Evolutionary conservation across 805 yeast species (phyloP).

Genomic region (Wickerhamomyces bovis): DNA sequence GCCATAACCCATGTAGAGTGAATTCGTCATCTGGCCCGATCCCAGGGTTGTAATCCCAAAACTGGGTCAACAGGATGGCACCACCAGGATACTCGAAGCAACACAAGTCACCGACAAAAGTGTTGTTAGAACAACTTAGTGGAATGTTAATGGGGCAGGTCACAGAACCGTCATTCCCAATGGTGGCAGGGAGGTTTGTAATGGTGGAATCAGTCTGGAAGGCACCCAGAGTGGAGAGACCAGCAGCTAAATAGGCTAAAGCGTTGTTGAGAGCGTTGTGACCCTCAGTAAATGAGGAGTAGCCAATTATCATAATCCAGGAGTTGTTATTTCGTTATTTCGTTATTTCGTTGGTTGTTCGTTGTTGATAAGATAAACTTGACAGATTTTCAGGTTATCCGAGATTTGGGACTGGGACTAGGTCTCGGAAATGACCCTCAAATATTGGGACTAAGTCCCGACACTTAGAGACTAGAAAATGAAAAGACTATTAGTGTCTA

Average conservation of each 20-base stretch:
- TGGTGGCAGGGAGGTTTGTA: background rate
- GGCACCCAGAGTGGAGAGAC: background rate
- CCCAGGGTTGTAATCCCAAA: conserved; percentile 84
- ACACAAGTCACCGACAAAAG: conserved; percentile 55
- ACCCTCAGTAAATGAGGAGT: background rate
- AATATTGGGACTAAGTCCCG: background rate
- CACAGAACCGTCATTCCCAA: background rate
- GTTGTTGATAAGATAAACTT: background rate
- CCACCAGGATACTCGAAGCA: conserved; percentile 90
- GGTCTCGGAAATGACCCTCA: background rate
- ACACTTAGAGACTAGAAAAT: too few relatives aligned
- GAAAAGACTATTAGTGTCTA: too few relatives aligned
- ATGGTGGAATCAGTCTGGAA: background rate
- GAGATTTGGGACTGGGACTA: background rate
- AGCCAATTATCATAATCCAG: background rate
- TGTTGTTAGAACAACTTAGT: conserved; percentile 51
- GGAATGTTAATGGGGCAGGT: conserved; percentile 56
- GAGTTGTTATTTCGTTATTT: too few relatives aligned
- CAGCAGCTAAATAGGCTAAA: background rate
- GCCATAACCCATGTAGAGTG: conserved; percentile 87
- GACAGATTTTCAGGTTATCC: background rate
- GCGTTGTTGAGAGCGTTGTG: background rate
- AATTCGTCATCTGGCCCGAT: conserved; percentile 65
- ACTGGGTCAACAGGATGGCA: conserved; percentile 75
- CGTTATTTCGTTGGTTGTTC: background rate